These are phyloP conservation scores for Cochlearia excelsa DNA, from an alignment of 345 rosid genomes.

Conservation along the genomic window DNA sequence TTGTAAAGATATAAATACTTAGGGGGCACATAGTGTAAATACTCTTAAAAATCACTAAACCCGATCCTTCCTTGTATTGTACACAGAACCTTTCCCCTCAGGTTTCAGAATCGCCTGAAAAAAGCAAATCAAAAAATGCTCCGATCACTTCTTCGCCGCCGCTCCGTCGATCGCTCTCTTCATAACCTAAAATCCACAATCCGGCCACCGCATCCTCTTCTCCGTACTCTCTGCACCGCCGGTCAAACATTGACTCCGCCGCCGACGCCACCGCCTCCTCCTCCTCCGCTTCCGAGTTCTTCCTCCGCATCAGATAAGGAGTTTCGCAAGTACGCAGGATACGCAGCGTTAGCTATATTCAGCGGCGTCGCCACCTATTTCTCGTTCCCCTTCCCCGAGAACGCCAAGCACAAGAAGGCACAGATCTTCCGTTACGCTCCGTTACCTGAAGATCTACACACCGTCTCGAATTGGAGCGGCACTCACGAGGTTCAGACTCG, in stretches of 20 bases:
- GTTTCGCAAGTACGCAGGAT: slow-evolving; percentile 76
- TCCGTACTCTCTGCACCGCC: slow-evolving; percentile 41
- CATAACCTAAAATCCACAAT: slow-evolving; percentile 26
- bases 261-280: slow-evolving; percentile 35
- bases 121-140: slow-evolving; percentile 42
- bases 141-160: slow-evolving; percentile 48
- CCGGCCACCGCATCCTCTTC: slow-evolving; percentile 24
- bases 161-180: slow-evolving; percentile 38
- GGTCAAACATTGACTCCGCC: slow-evolving; percentile 33
- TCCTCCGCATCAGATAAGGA: slow-evolving; percentile 58
- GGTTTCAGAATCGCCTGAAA: slow-evolving; percentile 32
- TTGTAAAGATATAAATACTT: background rate
- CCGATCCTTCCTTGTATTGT: slow-evolving; percentile 8
- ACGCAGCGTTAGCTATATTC: slow-evolving; percentile 73
- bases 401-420: slow-evolving; percentile 87
- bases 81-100: slow-evolving; percentile 18
- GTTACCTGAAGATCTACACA: slow-evolving; percentile 88
- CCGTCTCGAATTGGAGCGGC: slow-evolving; percentile 94
- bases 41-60: slow-evolving; percentile 18
- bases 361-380: slow-evolving; percentile 82
- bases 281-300: slow-evolving; percentile 37
- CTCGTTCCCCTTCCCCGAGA: slow-evolving; percentile 77
- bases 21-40: background rate
- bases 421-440: slow-evolving; percentile 91
- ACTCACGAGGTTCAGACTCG: slow-evolving; percentile 98